Evolutionary conservation across 176 grass and related monocot genomes (phyloP), one percentile per base, ranked within the genome.

Genomic region (Oryza longistaminata): DNA sequence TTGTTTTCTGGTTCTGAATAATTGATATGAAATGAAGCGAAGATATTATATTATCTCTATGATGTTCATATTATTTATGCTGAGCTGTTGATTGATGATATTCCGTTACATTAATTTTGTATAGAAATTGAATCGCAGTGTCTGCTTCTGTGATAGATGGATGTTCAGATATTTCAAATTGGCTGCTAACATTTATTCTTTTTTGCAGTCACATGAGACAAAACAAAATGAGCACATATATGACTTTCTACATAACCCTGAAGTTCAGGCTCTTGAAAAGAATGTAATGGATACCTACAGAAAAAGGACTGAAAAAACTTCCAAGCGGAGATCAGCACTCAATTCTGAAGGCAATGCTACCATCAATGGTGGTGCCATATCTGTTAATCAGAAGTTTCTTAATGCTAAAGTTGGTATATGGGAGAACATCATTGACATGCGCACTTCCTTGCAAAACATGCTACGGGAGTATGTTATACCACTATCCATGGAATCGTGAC

Each of bases 401-500:
- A 66, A 11, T 74, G 85, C 80, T 31, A 87, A 87, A 83, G 78
- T 93, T 87, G 83, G 91, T 78, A 64, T 82, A 70, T 95, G 89
- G 93, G 58, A 88, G 27, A 88, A 89, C 82, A 91, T 98, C 81
- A 84, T 95, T 44, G 93, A 93, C 82, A 95, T 98, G 96, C 70
- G 76, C 70, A 83, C 87, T 79, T 90, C 69, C 48, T 93, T 98
- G 60, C 87, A 75, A 17, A 88, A 74, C 24, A 95, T 95, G 61
- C 79, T 98, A 85, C 40, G 89, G 79, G 87, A 95, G 96, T 98
- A 91, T 93, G 88, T 74, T 35, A 39, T 42, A 76, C 77, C 66
- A 44, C 25, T 60, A 48, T 77, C 21, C 17, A 49, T 82, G 19
- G 42, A 88, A 2, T 12, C 68, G 21, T 73, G 64, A 64, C 75